Percentiles rank a stretch among this genome's conserved stretches.
Conservation (phyloP, 2,329 filamentous ascomycete genomes). For the Aquanectria penicillioides region DNA sequence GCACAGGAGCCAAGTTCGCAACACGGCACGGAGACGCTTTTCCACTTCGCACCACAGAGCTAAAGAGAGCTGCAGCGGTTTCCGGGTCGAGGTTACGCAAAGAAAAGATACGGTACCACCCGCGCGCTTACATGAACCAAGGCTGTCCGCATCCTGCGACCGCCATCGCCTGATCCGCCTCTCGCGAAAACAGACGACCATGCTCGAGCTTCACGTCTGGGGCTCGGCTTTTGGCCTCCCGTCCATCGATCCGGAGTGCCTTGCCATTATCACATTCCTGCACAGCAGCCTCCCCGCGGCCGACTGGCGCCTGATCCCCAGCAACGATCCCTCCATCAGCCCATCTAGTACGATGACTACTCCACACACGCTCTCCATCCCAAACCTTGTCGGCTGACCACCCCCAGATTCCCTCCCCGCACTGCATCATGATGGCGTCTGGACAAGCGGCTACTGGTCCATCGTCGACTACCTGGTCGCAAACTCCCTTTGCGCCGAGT, state of each 20-base stretch:
- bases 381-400: constrained; percentile 36
- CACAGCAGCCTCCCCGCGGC: constrained; percentile 68
- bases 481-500: constrained; percentile 46
- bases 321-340: constrained; percentile 76
- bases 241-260: constrained; percentile 91
- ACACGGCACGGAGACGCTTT: constrained; percentile 6
- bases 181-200: constrained; percentile 29
- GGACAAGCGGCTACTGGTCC: constrained; percentile 68
- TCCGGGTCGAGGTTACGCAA: too few relatives aligned
- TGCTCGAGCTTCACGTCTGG: constrained; percentile 83
- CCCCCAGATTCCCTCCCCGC: constrained; percentile 64
- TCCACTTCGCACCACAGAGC: constrained; percentile 6
- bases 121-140: neutral
- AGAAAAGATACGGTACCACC: neutral
- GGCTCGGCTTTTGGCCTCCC: constrained; percentile 88
- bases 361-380: constrained; percentile 20
- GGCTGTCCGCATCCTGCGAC: constrained; percentile 1
- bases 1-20: too few relatives aligned
- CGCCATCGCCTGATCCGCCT: constrained; percentile 12
- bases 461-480: constrained; percentile 67
- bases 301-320: constrained; percentile 76
- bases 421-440: constrained; percentile 61
- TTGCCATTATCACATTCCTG: constrained; percentile 84
- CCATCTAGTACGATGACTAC: constrained; percentile 69
- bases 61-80: too few relatives aligned